These are phyloP conservation scores for Lachancea cidri DNA, from an alignment of 805 yeast species.

Conservation along the genomic window DNA sequence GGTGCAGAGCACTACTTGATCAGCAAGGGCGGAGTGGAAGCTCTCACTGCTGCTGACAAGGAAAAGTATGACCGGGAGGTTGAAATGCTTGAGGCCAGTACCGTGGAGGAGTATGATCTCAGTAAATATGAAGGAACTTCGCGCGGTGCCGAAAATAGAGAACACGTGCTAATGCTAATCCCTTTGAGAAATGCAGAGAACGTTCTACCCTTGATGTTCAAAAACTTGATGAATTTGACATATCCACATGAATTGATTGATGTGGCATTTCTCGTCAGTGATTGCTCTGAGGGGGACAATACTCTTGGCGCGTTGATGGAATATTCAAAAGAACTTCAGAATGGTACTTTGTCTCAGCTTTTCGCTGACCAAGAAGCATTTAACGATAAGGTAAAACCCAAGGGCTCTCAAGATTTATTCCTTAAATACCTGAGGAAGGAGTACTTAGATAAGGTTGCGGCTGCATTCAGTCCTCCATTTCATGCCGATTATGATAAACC, in stretches of 20 bases:
- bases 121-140: conserved; percentile 49
- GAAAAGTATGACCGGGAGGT: conserved; percentile 28
- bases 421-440: conserved; percentile 63
- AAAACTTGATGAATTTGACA: conserved; percentile 79
- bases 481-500: conserved; percentile 60
- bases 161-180: conserved; percentile 61
- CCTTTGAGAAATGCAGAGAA: conserved; percentile 77
- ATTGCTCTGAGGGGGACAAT: conserved; percentile 62
- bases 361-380: conserved; percentile 34
- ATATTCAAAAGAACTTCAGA: conserved; percentile 62
- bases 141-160: conserved; percentile 47
- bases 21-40: conserved; percentile 32
- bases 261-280: conserved; percentile 74
- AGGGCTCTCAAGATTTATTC: conserved; percentile 59
- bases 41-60: conserved; percentile 27
- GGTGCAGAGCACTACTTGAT: conserved; percentile 37
- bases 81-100: conserved; percentile 39
- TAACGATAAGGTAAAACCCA: conserved; percentile 34
- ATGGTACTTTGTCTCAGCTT: conserved; percentile 54
- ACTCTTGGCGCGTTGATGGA: conserved; percentile 63
- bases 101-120: conserved; percentile 60
- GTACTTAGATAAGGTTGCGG: conserved; percentile 51
- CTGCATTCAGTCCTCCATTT: conserved; percentile 61
- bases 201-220: conserved; percentile 77
- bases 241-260: conserved; percentile 78